These are phyloP conservation scores for Aureobasidium sp. DNA, from an alignment of 2,329 filamentous ascomycete genomes.

Conservation along the genomic window DNA sequence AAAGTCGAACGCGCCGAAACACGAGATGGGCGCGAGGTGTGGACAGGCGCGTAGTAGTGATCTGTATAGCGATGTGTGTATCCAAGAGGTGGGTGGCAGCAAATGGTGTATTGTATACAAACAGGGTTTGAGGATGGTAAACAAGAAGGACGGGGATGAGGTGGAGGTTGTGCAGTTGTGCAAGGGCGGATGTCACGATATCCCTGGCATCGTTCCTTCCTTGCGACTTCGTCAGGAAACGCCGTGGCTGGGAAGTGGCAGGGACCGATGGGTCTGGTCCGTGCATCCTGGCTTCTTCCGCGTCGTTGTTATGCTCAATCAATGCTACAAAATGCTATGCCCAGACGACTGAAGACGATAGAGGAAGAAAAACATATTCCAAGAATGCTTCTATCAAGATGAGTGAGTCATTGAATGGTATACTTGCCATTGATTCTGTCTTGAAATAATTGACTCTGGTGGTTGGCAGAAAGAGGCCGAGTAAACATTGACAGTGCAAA, in stretches of 20 bases:
- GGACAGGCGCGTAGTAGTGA: not conserved
- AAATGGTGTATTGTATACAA: not conserved
- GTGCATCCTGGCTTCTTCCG: not conserved
- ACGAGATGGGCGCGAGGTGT: not conserved
- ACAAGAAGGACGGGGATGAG: not conserved
- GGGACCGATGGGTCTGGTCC: not conserved
- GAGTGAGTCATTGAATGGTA: not conserved
- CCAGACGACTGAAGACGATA: not conserved
- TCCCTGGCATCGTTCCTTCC: not conserved
- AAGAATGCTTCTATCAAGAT: not conserved
- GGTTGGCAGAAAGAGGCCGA: not conserved
- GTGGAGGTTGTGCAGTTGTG: conserved; percentile 9
- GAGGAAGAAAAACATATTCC: no score
- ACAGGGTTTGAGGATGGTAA: not conserved
- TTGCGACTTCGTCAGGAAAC: not conserved
- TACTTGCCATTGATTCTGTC: not conserved
- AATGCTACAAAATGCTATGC: not conserved
- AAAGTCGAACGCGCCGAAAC: not conserved
- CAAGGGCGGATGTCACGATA: conserved; percentile 1
- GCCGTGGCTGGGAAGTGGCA: not conserved
- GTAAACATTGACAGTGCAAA: conserved; percentile 9
- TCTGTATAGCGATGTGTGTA: not conserved
- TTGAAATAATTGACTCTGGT: not conserved
- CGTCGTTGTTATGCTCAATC: not conserved
- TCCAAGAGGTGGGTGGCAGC: not conserved